phyloP scores from a whole-genome alignment of 169 alveolate species.

The Eimeria tenella region DNA sequence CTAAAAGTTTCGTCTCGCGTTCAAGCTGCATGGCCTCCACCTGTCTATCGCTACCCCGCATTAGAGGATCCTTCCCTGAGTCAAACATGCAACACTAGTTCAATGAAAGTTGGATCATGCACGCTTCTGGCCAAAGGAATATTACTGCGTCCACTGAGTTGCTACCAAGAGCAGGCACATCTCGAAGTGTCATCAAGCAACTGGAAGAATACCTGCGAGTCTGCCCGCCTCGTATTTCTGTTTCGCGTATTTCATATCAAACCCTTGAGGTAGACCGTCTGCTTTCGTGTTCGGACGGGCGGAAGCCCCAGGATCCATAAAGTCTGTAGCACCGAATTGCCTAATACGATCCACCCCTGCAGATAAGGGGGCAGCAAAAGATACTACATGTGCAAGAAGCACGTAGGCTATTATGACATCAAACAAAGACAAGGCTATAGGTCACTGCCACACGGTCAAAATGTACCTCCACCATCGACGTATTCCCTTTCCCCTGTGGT shows the following conservation, averaged over 20 bases:
- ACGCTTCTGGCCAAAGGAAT: not conserved
- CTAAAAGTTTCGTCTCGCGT: not conserved
- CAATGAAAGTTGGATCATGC: not conserved
- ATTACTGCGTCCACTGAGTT: not conserved
- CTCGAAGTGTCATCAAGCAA: not conserved
- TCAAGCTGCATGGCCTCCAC: slow-evolving; percentile 49
- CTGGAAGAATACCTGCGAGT: slow-evolving; percentile 56
- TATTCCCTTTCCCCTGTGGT: slow-evolving; percentile 53
- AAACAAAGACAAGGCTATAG: too few relatives aligned
- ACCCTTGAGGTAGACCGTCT: slow-evolving; percentile 69
- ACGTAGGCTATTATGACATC: too few relatives aligned
- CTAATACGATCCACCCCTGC: slow-evolving; percentile 40
- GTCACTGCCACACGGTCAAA: too few relatives aligned
- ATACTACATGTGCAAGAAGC: too few relatives aligned
- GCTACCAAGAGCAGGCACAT: not conserved
- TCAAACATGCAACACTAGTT: not conserved
- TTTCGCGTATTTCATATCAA: slow-evolving; percentile 60
- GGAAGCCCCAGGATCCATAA: slow-evolving; percentile 35
- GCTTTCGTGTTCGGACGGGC: slow-evolving; percentile 56
- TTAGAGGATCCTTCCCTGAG: slow-evolving; percentile 36
- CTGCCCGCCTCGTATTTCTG: slow-evolving; percentile 71
- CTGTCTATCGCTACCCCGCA: slow-evolving; percentile 26
- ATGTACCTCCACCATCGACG: slow-evolving; percentile 73
- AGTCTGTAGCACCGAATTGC: slow-evolving; percentile 51
- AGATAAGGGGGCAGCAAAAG: not conserved